Base-by-base conservation (phyloP, 2,329 filamentous ascomycete species). In the Ophioceras dolichostomum region DNA sequence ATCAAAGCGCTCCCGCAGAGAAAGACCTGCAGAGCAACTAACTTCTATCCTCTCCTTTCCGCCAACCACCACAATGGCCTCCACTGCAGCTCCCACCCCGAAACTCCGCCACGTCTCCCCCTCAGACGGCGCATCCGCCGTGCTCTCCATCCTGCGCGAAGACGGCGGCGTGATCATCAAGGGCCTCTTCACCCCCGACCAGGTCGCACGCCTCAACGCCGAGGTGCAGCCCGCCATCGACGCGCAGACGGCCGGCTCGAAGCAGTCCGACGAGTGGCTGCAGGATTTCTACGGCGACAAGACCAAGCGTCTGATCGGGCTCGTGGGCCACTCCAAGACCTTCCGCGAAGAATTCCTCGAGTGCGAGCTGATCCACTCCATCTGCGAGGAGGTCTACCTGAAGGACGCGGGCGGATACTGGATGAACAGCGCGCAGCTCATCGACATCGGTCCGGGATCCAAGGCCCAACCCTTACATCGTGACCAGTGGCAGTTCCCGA, bases 301-400 rank as follows among this genome's bases (percentile, higher is more conserved):
- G 19, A 53, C 50, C 4, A 50, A 50, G 39, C 49, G 50, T 5
- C 36, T 51, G 13, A 48, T 45, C 32, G 41, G 42, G 24, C 37
- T 50, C 19, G 45, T 50, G 31, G 22, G 43, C 12, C 39, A 48
- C 21, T 52, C 48, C 45, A 29, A 40, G 27, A 50, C 45, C 4
- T 55, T 55, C 36, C 50, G 52, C 20, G 31, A 45, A 4, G 39
- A 49, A 16, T 42, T 54, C n/a, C 42, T 55, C 5, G 50, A 54
- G 32, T 48, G 43, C 39, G 48, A 52, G 17, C 30, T 54, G 28
- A 45, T 54, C 26, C 52, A 54, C 44, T 22, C 44, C 14, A 36
- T 52, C 19, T 52, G 49, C 36, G 41, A 43, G 30, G 40, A 37
- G 13, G 43, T 51, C 32, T 53, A 48, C 24, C 36, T 45, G 16